Percentiles rank a stretch among this genome's conserved stretches.
These are phyloP conservation scores for Penicillium sp. DNA, from an alignment of 2,329 filamentous ascomycete species.

Conservation along the genomic window DNA sequence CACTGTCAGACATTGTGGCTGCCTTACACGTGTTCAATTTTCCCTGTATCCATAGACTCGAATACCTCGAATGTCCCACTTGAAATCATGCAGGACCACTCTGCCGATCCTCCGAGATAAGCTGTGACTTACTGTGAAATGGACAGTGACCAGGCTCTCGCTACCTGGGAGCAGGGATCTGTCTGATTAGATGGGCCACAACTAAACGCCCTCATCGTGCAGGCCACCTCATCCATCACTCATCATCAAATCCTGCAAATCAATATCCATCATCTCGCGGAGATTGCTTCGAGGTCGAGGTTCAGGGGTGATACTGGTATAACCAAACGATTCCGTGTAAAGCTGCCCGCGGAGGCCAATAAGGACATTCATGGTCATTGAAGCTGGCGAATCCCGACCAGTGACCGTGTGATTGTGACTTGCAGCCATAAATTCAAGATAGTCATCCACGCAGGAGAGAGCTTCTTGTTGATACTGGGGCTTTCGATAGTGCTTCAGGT, in stretches of 20 bases:
- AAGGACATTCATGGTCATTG: neutral
- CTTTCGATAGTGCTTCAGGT: neutral
- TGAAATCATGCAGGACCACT: too few species aligned
- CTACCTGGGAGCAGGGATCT: neutral
- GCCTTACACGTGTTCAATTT: too few species aligned
- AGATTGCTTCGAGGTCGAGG: neutral
- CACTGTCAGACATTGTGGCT: too few species aligned
- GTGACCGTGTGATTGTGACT: too few species aligned
- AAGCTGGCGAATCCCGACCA: neutral
- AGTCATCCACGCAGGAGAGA: conserved; percentile 1
- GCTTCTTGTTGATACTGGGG: neutral
- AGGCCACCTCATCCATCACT: neutral
- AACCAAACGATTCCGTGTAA: neutral
- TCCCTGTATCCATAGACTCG: too few species aligned
- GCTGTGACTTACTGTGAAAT: too few species aligned
- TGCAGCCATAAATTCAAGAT: neutral
- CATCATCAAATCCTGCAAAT: neutral
- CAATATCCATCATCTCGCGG: neutral
- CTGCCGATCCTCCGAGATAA: too few species aligned
- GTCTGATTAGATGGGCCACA: neutral
- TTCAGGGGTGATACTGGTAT: neutral
- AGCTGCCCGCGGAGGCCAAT: neutral
- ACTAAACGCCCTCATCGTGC: neutral
- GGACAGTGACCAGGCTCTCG: too few species aligned
- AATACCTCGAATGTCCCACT: too few species aligned